phyloP scores from a whole-genome alignment of 2,329 filamentous ascomycete genomes.

The Rutstroemia sp. region DNA sequence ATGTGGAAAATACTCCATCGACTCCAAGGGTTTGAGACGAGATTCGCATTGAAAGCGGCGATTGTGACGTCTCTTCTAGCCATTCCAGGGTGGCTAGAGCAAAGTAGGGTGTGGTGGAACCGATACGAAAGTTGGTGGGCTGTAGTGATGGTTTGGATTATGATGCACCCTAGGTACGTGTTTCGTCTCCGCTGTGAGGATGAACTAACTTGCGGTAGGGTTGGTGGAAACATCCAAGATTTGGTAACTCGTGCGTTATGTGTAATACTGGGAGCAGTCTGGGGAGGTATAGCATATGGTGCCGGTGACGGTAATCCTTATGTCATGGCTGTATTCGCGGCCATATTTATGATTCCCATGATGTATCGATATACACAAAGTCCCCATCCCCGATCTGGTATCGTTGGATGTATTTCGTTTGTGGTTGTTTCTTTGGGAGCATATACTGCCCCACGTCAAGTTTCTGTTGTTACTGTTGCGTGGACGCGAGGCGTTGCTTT shows the following conservation, averaged over 20 bases:
- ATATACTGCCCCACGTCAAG: conserved; percentile 23
- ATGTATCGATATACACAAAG: conserved; percentile 49
- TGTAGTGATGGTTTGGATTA: conserved; percentile 34
- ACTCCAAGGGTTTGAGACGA: conserved; percentile 49
- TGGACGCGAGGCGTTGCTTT: conserved; percentile 44
- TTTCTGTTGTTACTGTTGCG: conserved; percentile 35
- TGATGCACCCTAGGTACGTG: conserved; percentile 39
- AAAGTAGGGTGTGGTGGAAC: conserved; percentile 46
- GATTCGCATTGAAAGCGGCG: conserved; percentile 50
- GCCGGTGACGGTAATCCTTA: conserved; percentile 46
- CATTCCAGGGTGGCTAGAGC: conserved; percentile 44
- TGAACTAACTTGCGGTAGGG: conserved; percentile 26
- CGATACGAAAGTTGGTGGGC: conserved; percentile 50
- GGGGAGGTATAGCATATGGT: conserved; percentile 45
- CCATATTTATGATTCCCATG: conserved; percentile 53
- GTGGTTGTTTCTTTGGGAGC: conserved; percentile 43
- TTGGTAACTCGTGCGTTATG: conserved; percentile 43
- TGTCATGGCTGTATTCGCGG: conserved; percentile 47
- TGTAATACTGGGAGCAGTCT: conserved; percentile 45
- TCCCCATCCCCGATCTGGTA: conserved; percentile 48
- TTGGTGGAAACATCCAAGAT: conserved; percentile 52
- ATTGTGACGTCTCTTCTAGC: conserved; percentile 44
- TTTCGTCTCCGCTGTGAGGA: background rate
- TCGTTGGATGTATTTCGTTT: conserved; percentile 51
- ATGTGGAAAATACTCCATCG: conserved; percentile 44